These are phyloP conservation scores for Gyrodon lividus DNA, from an alignment of 768 basidiomycete species.

Conservation along the genomic window DNA sequence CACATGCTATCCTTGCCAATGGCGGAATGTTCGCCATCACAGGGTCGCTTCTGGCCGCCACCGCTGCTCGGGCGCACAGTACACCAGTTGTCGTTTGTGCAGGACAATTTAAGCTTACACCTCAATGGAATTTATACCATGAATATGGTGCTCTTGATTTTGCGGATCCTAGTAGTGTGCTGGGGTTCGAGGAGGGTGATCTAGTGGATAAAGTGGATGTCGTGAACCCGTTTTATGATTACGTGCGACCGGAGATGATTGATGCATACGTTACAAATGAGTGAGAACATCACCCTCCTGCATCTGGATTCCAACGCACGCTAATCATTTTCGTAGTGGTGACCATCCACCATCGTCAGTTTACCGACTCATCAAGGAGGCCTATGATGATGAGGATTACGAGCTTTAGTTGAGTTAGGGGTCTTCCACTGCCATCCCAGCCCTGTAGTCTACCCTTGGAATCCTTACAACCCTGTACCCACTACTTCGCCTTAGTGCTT, in stretches of 20 bases:
- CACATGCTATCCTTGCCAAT: constrained; percentile 95
- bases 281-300: constrained; percentile 53
- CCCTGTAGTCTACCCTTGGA: neutral
- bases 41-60: constrained; percentile 81
- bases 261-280: constrained; percentile 96
- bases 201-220: constrained; percentile 88
- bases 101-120: constrained; percentile 96
- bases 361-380: constrained; percentile 88
- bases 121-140: constrained; percentile 85
- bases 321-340: constrained; percentile 52
- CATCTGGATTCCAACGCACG: neutral
- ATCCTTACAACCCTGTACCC: neutral
- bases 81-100: constrained; percentile 93
- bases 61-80: constrained; percentile 85
- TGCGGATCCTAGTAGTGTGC: constrained; percentile 64
- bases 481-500: constrained; percentile 47
- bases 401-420: constrained; percentile 44
- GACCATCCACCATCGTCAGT: constrained; percentile 96
- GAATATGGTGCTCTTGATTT: constrained; percentile 84
- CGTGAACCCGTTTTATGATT: constrained; percentile 95
- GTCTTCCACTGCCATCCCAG: neutral
- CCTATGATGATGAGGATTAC: constrained; percentile 93
- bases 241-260: constrained; percentile 88
- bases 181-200: constrained; percentile 73
- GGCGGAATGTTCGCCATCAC: constrained; percentile 92